A percentile compares a stretch with the other conserved stretches of the same genome.
phyloP scores from a whole-genome alignment of 768 basidiomycete genomes.

The Rhizopogon vesiculosus region DNA sequence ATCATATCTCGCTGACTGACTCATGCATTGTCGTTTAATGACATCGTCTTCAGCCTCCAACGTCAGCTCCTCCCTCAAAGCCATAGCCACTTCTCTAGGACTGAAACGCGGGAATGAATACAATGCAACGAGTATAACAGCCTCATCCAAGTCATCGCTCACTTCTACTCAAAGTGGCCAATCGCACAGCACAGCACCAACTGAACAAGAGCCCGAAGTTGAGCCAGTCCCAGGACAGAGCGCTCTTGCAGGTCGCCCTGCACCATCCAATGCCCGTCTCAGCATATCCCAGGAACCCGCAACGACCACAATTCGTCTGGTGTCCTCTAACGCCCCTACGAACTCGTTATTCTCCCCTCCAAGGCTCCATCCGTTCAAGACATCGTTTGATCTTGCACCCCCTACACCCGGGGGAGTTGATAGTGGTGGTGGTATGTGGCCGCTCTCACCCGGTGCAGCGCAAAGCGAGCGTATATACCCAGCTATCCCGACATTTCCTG shows the following conservation, averaged over 20 bases:
- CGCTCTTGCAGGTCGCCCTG: conserved; percentile 55
- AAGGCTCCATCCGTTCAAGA: conserved; percentile 58
- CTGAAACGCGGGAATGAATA: conserved; percentile 44
- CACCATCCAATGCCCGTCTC: conserved; percentile 54
- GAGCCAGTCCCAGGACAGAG: conserved; percentile 58
- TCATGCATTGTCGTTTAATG: background rate
- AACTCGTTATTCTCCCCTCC: conserved; percentile 44
- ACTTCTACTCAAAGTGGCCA: conserved; percentile 23
- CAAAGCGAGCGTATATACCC: conserved; percentile 34
- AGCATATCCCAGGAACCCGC: conserved; percentile 48
- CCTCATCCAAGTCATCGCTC: conserved; percentile 20
- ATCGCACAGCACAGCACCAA: conserved; percentile 19
- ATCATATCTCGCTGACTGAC: conserved; percentile 23
- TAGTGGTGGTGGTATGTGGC: conserved; percentile 29
- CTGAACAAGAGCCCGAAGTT: conserved; percentile 18
- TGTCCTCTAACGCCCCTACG: conserved; percentile 24
- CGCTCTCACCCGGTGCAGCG: conserved; percentile 30
- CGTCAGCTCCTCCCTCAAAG: conserved; percentile 69
- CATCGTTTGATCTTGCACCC: conserved; percentile 63
- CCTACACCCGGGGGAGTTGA: conserved; percentile 40
- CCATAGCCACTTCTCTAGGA: conserved; percentile 71
- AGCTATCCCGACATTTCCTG: conserved; percentile 29
- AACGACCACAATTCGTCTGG: conserved; percentile 46
- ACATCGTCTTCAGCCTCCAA: conserved; percentile 40
- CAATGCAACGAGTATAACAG: conserved; percentile 7